Evolutionary conservation across 208 protist species (phyloP).

Genomic region (Acanthamoeba castellanii): DNA sequence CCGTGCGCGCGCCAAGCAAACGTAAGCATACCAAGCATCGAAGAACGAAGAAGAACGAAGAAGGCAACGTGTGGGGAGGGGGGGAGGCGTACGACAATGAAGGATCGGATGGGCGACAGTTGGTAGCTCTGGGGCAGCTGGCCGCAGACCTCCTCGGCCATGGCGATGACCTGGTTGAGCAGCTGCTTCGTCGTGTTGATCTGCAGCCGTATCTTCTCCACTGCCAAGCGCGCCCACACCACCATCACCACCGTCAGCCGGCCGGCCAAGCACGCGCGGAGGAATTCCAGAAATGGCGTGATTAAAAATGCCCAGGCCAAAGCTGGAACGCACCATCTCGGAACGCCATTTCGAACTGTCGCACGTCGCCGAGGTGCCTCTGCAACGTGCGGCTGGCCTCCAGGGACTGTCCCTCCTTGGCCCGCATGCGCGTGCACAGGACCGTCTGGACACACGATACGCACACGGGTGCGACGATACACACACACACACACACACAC

Average conservation of each 20-base stretch:
- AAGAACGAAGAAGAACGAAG: too few relatives aligned
- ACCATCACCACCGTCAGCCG: not conserved
- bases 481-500: not conserved
- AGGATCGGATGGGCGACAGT: slow-evolving; percentile 10
- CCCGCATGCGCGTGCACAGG: not conserved
- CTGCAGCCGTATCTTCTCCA: slow-evolving; percentile 50
- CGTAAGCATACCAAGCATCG: too few relatives aligned
- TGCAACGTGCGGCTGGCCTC: not conserved
- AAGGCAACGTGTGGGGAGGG: too few relatives aligned
- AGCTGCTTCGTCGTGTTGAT: slow-evolving; percentile 48
- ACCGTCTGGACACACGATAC: not conserved
- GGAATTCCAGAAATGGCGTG: too few relatives aligned
- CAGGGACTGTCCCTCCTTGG: not conserved
- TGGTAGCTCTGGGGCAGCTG: slow-evolving; percentile 41
- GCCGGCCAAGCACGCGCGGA: too few relatives aligned
- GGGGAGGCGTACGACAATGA: not conserved
- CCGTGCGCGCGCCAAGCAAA: too few relatives aligned
- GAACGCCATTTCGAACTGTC: slow-evolving; percentile 39
- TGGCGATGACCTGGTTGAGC: slow-evolving; percentile 62
- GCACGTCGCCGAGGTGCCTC: not conserved
- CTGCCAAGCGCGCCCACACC: not conserved
- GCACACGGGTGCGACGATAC: not conserved
- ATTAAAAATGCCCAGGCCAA: too few relatives aligned
- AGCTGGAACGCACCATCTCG: not conserved
- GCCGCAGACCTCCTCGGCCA: slow-evolving; percentile 21